Base-by-base conservation (phyloP, 768 basidiomycete species). In the Kondoa malvinella region DNA sequence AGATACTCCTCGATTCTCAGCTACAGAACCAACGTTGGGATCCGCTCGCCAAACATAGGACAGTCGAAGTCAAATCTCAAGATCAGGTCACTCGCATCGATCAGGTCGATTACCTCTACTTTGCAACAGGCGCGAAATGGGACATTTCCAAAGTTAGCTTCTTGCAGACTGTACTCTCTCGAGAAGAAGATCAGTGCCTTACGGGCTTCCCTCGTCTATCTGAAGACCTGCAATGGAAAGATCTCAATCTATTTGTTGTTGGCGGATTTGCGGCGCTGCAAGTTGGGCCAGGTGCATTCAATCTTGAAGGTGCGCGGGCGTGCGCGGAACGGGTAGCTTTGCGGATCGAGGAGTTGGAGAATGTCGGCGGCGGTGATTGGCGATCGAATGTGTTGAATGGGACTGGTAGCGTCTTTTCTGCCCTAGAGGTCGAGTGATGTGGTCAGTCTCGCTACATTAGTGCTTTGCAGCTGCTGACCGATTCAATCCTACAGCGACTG, bases 121-220 rank as follows among this genome's bases (percentile, higher is more conserved):
- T 66, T 50, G 67, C 67, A 25, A 68, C 67, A 17, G 71, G 71
- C 29, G 71, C 72, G 4, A 56, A 66, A 57, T 60, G 68, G 56
- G 66, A 69, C 50, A 56, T 72, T 57, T 57, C 31, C 3, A 60
- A 30, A 0, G 62, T 74, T 0, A 31, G 59, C 0, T 72, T 71
- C 62, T 17, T 75, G 1, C 57, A 65, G 34, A 56, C 61, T 27
- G 31, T 75, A 15, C 56, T 68, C 15, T 2, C 26, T 17, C 16
- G 25, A 0, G 56, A 71, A 56, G 72, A 72, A 0, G 68, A 73
- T 64, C 67, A 72, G 33, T 31, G 60, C 21, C 67, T 71, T 8
- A 66, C 63, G 0, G 72, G 71, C 15, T 58, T 73, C 4, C 73
- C 73, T 0, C 27, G 34, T n/a, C 31, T 74, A 2, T 73, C 72